phyloP scores from a whole-genome alignment of 768 basidiomycete genomes.

The Gautieria morchelliformis region DNA sequence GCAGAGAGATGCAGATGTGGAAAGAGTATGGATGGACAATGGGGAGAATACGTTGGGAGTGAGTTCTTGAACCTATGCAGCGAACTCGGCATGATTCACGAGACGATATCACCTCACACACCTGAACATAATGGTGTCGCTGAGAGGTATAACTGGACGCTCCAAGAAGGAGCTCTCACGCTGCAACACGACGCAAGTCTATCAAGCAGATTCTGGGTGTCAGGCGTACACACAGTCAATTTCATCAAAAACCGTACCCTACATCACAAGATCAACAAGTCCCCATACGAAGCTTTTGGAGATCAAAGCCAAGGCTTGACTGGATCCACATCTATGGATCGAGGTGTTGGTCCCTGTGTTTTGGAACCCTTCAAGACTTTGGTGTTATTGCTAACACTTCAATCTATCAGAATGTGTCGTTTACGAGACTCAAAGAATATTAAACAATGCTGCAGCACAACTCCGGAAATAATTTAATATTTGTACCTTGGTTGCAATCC shows the following conservation, averaged over 20 bases:
- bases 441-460: too few relatives aligned
- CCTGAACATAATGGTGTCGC: constrained; percentile 24
- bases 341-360: not conserved
- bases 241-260: not conserved
- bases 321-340: not conserved
- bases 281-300: constrained; percentile 17
- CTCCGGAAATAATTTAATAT: too few relatives aligned
- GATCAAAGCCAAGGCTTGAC: constrained; percentile 14
- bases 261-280: constrained; percentile 1
- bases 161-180: constrained; percentile 17
- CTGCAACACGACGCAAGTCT: constrained; percentile 18
- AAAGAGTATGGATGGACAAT: constrained; percentile 13
- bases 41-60: constrained; percentile 22
- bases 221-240: not conserved
- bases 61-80: constrained; percentile 14
- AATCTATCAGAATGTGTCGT: too few relatives aligned
- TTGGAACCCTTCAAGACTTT: too few relatives aligned
- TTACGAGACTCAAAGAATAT: too few relatives aligned
- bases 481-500: too few relatives aligned
- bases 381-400: too few relatives aligned
- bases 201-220: constrained; percentile 13
- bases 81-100: constrained; percentile 15
- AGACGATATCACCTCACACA: constrained; percentile 20
- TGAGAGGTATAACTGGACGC: constrained; percentile 19
- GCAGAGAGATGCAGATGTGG: not conserved